Conservation (phyloP, 371 early-diverging fungal species). For the Mucor racemosus region DNA sequence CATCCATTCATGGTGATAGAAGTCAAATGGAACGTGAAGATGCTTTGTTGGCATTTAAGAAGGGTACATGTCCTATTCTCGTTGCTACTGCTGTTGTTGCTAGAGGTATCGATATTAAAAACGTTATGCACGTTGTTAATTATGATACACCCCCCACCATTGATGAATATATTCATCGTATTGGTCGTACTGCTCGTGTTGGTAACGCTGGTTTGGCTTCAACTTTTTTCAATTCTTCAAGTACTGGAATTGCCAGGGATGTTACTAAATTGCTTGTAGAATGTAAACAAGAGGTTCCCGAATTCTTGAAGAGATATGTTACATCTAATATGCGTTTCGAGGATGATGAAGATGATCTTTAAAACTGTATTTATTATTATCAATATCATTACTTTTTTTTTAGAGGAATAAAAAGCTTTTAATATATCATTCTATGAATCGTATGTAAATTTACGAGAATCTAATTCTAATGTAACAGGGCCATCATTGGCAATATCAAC, state of each 20-base stretch:
- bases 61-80: constrained; percentile 77
- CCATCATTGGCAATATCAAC: constrained; percentile 87
- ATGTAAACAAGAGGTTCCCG: constrained; percentile 81
- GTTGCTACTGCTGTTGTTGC: constrained; percentile 95
- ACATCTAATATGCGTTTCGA: constrained; percentile 37
- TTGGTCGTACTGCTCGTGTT: constrained; percentile 6
- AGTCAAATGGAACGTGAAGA: constrained; percentile 83
- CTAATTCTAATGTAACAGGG: constrained; percentile 80
- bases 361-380: background rate
- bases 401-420: background rate
- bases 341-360: constrained; percentile 38
- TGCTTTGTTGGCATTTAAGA: constrained; percentile 76
- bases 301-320: constrained; percentile 60
- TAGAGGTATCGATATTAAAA: constrained; percentile 88
- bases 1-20: constrained; percentile 81
- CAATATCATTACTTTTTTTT: background rate
- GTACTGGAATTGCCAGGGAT: constrained; percentile 56
- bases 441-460: constrained; percentile 68
- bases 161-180: constrained; percentile 54
- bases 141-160: constrained; percentile 79
- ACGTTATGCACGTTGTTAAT: constrained; percentile 86
- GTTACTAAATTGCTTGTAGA: constrained; percentile 82
- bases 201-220: constrained; percentile 79
- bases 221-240: constrained; percentile 68
- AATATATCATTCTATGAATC: constrained; percentile 7